phyloP scores from a whole-genome alignment of 2,329 filamentous ascomycete genomes.

The Fusarium xyrophilum region DNA sequence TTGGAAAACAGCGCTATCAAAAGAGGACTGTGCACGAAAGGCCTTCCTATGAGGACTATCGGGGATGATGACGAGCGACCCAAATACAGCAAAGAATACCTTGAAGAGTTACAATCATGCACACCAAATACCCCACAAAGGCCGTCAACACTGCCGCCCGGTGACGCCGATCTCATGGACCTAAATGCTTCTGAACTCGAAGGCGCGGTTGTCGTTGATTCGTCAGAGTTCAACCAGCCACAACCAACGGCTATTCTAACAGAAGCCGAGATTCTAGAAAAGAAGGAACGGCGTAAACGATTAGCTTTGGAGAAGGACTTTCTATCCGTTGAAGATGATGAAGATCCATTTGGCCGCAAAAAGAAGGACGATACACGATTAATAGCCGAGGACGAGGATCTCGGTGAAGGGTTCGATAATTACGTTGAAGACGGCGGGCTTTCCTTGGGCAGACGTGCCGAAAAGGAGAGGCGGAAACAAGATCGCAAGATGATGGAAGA shows the following conservation, averaged over 20 bases:
- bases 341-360: slow-evolving; percentile 54
- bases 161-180: slow-evolving; percentile 60
- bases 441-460: slow-evolving; percentile 78
- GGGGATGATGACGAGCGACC: slow-evolving; percentile 73
- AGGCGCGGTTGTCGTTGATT: slow-evolving; percentile 69
- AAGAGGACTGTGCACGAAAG: slow-evolving; percentile 56
- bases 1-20: slow-evolving; percentile 71
- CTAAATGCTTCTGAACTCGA: slow-evolving; percentile 68
- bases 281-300: slow-evolving; percentile 86
- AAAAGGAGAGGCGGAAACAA: slow-evolving; percentile 70
- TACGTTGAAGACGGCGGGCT: slow-evolving; percentile 87
- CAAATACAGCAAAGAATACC: slow-evolving; percentile 83
- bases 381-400: slow-evolving; percentile 85
- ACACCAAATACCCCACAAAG: slow-evolving; percentile 83
- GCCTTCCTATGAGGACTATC: slow-evolving; percentile 63
- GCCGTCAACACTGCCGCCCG: slow-evolving; percentile 53
- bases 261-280: slow-evolving; percentile 85
- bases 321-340: slow-evolving; percentile 68
- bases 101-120: slow-evolving; percentile 84
- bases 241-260: slow-evolving; percentile 69
- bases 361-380: slow-evolving; percentile 77
- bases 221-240: slow-evolving; percentile 43
- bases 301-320: slow-evolving; percentile 74
- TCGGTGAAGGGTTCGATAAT: slow-evolving; percentile 92
- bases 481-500: slow-evolving; percentile 81